Base-by-base conservation (phyloP, 768 basidiomycete species). In the Amanita muscaria region DNA sequence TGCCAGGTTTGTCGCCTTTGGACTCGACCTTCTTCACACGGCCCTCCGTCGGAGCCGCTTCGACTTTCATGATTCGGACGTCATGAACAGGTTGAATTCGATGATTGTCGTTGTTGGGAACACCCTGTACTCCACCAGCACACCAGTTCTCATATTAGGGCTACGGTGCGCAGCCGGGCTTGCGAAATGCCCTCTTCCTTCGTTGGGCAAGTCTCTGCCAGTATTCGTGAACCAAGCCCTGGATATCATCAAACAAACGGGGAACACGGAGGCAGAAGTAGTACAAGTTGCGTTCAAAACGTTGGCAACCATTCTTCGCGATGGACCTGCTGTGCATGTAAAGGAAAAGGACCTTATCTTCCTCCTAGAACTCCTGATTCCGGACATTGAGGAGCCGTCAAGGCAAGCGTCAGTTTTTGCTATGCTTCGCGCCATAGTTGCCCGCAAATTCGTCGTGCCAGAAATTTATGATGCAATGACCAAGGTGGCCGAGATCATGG, bases 381-480 rank as follows among this genome's bases (percentile, higher is more conserved):
- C 94, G 0, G 93, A 98, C 58, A 65, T 99, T 7, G 93, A 98
- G 60, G 94, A 97, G 25, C 80, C 86, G 0, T 71, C 70, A 10
- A 80, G 90, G 5, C 96, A 99, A 62, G 77, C 75, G 3, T 74
- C 89, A 7, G 84, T 88, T 6, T 98, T 99, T 60, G 67, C 85
- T 1, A 76, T 98, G 53, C 76, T 99, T 12, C 83, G 90, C 8
- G 86, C 92, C 19, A 90, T 98, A 52, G 81, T 98, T 12, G 75
- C 83, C 4, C 80, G 93, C 24, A 89, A 88, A 57, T 87, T 98
- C 50, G 81, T 98, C 24, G 88, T 94, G 0, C 89, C 89, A 0
- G 96, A 98, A 62, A 84, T 99, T 40, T 99, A 99, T 65, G 93
- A 98, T 60, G 65, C 93, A 27, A 97, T 99, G 93, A 88, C 89